Base-by-base conservation (phyloP, 495 filamentous ascomycete species). In the Chaetomium tenue region DNA sequence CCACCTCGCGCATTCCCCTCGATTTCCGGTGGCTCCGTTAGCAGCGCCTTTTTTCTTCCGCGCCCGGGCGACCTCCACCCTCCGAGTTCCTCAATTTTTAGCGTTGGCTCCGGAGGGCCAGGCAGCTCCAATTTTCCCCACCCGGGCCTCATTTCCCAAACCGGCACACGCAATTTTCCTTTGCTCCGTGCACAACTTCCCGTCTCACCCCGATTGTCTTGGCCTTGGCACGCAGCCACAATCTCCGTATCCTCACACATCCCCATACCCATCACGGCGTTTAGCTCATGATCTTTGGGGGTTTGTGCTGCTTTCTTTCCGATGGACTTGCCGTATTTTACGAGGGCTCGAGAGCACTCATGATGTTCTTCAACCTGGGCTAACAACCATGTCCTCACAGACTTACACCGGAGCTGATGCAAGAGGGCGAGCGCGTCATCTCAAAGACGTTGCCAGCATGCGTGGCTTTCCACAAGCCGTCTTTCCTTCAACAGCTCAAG, bases 391-490 rank as follows among this genome's bases (percentile, higher is more conserved):
- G 63, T 44, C 62, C 33, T 46, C 25, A 64, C 67, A 82, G 80
- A 68, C 75, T 82, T 50, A 79, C 76, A 40, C 78, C 79, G 56
- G 80, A 82, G 69, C 66, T 79, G 51, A 69, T 81, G 61, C 72
- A 72, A 60, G 80, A 82, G 72, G 81, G 78, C 71, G 80, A 82
- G 69, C 76, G 78, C 51, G 78, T 82, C 61, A 78, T 82, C 63
- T 73, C 69, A 66, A 82, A 80, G 69, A 80, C 79, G 16, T 71
- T 82, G 54, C 80, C 80, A 53, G 79, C 80, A 67, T 82, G 78
- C 63, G 77, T 82, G 46, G 80, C 79, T 52, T 82, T 82, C 69
- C 80, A 82, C 72, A 82, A 82, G 70, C 79, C 80, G 52, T 79
- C 80, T 7, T 81, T 81, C 60, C 60, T 82, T 42, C 77, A 79